These are phyloP conservation scores for Saturnispora galanensis DNA, from an alignment of 805 yeast species.

Conservation along the genomic window DNA sequence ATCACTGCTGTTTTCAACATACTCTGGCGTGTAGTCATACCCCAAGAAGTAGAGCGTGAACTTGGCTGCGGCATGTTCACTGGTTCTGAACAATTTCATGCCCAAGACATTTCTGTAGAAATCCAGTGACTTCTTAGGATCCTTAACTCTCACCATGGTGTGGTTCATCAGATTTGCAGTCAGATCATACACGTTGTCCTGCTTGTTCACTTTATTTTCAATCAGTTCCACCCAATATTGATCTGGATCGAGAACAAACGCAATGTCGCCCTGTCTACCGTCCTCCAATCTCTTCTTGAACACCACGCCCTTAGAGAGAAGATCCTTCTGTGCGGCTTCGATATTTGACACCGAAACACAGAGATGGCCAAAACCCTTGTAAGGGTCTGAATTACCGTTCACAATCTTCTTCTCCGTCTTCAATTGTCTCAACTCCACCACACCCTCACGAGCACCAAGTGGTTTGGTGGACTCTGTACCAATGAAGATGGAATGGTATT, in stretches of 20 bases:
- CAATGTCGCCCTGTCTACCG: conserved; percentile 89
- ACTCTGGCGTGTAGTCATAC: conserved; percentile 40
- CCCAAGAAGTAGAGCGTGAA: conserved; percentile 85
- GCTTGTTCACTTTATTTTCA: conserved; percentile 39
- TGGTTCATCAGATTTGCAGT: conserved; percentile 60
- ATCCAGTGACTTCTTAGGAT: conserved; percentile 61
- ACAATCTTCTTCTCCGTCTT: conserved; percentile 41
- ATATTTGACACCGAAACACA: conserved; percentile 82
- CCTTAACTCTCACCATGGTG: conserved; percentile 87
- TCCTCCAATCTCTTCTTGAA: conserved; percentile 80
- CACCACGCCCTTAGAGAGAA: conserved; percentile 52
- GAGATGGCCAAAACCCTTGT: conserved; percentile 90
- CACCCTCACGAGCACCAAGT: conserved; percentile 43
- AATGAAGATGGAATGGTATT: conserved; percentile 61
- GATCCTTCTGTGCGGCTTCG: conserved; percentile 43
- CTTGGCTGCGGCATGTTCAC: conserved; percentile 55
- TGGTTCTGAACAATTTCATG: conserved; percentile 55
- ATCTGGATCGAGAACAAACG: conserved; percentile 91
- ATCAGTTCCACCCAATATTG: conserved; percentile 95
- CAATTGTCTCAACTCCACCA: conserved; percentile 72
- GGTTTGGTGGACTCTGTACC: conserved; percentile 39
- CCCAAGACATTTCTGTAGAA: conserved; percentile 79
- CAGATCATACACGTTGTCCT: conserved; percentile 30
- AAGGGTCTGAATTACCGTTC: conserved; percentile 79
- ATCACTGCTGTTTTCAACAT: conserved; percentile 34